phyloP scores from a whole-genome alignment of 371 early-diverging fungal genomes.

The Rhizopus arrhizus region DNA sequence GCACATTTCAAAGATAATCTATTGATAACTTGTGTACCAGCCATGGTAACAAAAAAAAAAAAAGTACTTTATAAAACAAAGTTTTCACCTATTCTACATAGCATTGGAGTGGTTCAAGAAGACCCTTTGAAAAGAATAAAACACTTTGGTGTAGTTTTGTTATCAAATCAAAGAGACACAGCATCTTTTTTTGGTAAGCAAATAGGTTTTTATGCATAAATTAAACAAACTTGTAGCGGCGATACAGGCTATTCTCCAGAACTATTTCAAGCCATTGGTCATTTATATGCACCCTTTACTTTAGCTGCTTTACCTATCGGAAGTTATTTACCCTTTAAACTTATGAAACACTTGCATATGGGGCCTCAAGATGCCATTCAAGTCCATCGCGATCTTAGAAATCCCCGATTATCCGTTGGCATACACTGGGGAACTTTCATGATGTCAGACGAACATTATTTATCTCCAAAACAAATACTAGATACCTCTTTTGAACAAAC shows the following conservation, averaged over 20 bases:
- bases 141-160: constrained; percentile 65
- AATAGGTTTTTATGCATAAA: background rate
- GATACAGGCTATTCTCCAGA: constrained; percentile 64
- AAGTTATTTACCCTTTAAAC: constrained; percentile 54
- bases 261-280: constrained; percentile 59
- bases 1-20: constrained; percentile 39
- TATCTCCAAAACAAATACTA: constrained; percentile 63
- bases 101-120: constrained; percentile 65
- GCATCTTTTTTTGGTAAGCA: constrained; percentile 59
- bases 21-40: constrained; percentile 55
- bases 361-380: constrained; percentile 59
- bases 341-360: constrained; percentile 64
- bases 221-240: constrained; percentile 36
- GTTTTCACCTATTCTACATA: constrained; percentile 16
- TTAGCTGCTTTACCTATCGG: constrained; percentile 68
- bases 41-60: constrained; percentile 34
- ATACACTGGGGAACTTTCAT: constrained; percentile 66
- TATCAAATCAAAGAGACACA: constrained; percentile 41
- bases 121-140: constrained; percentile 62
- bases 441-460: constrained; percentile 71
- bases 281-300: constrained; percentile 54
- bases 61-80: background rate
- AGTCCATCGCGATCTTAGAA: constrained; percentile 51
- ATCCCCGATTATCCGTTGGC: constrained; percentile 50
- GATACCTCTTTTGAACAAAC: constrained; percentile 21